Base-by-base conservation (phyloP, 2,329 filamentous ascomycete genomes). In the Didymella keratinophila region DNA sequence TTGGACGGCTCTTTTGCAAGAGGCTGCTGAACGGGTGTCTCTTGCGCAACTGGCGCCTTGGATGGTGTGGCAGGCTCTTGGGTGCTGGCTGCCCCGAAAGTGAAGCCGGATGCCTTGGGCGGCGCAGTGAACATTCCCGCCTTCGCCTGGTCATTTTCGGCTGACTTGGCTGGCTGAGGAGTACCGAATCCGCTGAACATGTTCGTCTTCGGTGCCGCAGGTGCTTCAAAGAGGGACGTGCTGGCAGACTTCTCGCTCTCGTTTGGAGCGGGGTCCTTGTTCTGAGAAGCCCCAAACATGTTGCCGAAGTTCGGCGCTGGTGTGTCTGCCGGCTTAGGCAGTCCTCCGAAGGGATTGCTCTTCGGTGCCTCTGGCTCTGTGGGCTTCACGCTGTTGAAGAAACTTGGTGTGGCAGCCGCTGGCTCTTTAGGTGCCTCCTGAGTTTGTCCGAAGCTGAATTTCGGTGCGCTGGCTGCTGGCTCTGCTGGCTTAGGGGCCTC, bases 151-250 rank as follows among this genome's bases (percentile, higher is more conserved):
- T 66, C 65, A 10, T 45, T 43, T n/a, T 66, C 58, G 11, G 50
- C 27, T 1, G 57, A 63, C 57, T 67, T 69, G 11, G 61, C 56
- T 4, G 66, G 64, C 47, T 70, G 68, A 37, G 68, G 65, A 41
- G 66, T 70, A 50, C 61, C 68, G 43, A 70, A 70, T 6, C 63
- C 63, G 30, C 64, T 61, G 57, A 69, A 70, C 9, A 68, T 7
- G 51, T 52, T 64, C 1, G 62, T 51, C 41, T 66, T 67, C 12
- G 60, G 51, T 18, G 61, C 62, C 8, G 63, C 63, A 4, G 60
- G 57, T 14, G 65, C 61, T 37, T 67, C 53, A 37, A 56, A 52
- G 36, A 61, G 58, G 16, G 50, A 43, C 3, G 50, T 39, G 37
- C 39, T 46, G 2, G 43, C 12, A 32, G 52, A 9, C 48, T 65